These are phyloP conservation scores for Xylaria intraflava DNA, from an alignment of 495 filamentous ascomycete genomes.

Conservation along the genomic window DNA sequence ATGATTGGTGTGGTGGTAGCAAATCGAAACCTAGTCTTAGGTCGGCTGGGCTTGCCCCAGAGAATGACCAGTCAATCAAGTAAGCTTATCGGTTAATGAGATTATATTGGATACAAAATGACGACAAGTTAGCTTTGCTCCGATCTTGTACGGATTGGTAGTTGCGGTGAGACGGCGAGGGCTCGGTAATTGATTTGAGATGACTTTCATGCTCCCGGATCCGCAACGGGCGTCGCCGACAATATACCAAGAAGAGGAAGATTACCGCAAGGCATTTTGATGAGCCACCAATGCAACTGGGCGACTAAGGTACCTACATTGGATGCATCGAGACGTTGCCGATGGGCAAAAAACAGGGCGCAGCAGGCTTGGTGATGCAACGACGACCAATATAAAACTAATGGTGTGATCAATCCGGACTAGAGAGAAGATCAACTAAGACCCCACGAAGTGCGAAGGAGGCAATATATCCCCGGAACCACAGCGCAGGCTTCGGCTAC, in stretches of 20 bases:
- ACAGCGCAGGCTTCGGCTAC: too few relatives aligned
- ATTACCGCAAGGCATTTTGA: background rate
- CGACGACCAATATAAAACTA: background rate
- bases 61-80: background rate
- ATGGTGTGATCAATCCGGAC: background rate
- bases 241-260: background rate
- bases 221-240: slow-evolving; percentile 4
- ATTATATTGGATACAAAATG: background rate
- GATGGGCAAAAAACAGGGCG: background rate
- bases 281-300: background rate
- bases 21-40: background rate
- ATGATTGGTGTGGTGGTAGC: background rate
- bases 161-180: background rate
- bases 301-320: background rate
- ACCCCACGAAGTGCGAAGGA: too few relatives aligned
- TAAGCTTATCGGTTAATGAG: background rate
- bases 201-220: background rate
- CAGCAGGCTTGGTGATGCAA: background rate
- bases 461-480: too few relatives aligned
- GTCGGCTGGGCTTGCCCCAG: background rate
- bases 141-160: background rate
- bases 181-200: background rate
- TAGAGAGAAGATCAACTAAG: too few relatives aligned
- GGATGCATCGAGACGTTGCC: background rate
- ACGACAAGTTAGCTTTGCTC: background rate